Evolutionary conservation across 2,329 filamentous ascomycete species (phyloP).

Genomic region (Ambrosiella xylebori): DNA sequence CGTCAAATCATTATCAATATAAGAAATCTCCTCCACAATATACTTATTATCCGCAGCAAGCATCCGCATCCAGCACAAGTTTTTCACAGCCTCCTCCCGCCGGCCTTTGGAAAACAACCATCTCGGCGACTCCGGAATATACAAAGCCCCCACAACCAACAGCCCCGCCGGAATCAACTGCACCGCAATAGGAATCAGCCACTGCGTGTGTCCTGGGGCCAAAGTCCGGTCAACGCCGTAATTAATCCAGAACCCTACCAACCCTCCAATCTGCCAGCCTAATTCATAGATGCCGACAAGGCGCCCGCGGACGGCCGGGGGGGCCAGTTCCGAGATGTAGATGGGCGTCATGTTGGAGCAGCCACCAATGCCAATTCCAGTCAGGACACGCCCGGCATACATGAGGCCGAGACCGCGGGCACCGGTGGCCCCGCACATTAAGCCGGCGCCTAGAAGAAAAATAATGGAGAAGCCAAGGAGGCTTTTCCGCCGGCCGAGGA

Average conservation of each 20-base stretch:
- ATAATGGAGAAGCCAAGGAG: slow-evolving; percentile 43
- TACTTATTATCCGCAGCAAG: slow-evolving; percentile 40
- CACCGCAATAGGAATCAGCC: slow-evolving; percentile 45
- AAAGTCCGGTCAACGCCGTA: slow-evolving; percentile 55
- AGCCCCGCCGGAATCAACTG: slow-evolving; percentile 51
- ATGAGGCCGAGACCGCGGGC: slow-evolving; percentile 46
- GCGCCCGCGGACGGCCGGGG: slow-evolving; percentile 45
- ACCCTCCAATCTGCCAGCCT: slow-evolving; percentile 44
- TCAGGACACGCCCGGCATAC: slow-evolving; percentile 43
- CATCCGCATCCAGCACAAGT: slow-evolving; percentile 48
- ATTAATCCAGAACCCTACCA: slow-evolving; percentile 50
- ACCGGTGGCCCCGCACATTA: slow-evolving; percentile 34
- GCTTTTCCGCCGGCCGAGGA: slow-evolving; percentile 47
- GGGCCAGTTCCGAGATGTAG: slow-evolving; percentile 42
- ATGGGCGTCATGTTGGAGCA: slow-evolving; percentile 46
- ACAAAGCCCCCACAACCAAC: slow-evolving; percentile 42
- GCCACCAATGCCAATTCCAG: slow-evolving; percentile 45
- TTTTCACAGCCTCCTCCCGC: slow-evolving; percentile 39
- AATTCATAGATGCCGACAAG: slow-evolving; percentile 52
- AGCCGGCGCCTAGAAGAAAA: slow-evolving; percentile 52
- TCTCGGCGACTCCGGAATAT: slow-evolving; percentile 50
- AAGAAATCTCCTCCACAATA: slow-evolving; percentile 55
- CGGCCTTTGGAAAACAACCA: slow-evolving; percentile 49
- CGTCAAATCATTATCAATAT: slow-evolving; percentile 53
- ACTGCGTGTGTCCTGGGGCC: slow-evolving; percentile 51